Conservation (phyloP, 2,329 filamentous ascomycete genomes). For the Fusarium sp. region DNA sequence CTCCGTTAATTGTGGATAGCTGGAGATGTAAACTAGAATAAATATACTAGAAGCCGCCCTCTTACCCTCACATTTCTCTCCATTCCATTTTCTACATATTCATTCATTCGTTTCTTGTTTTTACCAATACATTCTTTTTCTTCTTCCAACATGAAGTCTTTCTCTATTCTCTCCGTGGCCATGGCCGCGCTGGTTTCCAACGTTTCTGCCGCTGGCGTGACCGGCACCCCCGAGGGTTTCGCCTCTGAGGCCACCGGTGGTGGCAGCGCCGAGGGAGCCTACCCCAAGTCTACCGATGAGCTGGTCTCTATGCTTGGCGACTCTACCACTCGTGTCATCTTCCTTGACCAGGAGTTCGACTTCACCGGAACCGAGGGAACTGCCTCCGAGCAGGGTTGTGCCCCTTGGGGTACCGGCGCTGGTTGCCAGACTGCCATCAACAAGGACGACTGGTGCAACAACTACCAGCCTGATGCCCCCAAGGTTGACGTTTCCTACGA, state of each 20-base stretch:
- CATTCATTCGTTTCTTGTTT: constrained; percentile 13
- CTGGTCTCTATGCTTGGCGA: constrained; percentile 71
- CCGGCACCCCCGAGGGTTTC: constrained; percentile 58
- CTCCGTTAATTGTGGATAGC: neutral
- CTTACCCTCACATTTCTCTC: too few relatives aligned
- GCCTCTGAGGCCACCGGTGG: constrained; percentile 71
- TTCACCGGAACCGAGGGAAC: constrained; percentile 69
- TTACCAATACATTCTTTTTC: constrained; percentile 9
- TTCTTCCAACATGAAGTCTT: constrained; percentile 32
- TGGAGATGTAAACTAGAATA: neutral
- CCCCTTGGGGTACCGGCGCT: constrained; percentile 68
- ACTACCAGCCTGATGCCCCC: constrained; percentile 67
- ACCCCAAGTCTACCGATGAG: constrained; percentile 67
- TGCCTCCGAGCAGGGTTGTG: constrained; percentile 66
- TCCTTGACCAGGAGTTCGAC: constrained; percentile 68
- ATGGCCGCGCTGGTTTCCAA: constrained; percentile 34
- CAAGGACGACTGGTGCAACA: constrained; percentile 69
- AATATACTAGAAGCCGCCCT: constrained; percentile 1
- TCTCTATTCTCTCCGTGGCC: constrained; percentile 37
- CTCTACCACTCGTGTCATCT: constrained; percentile 66
- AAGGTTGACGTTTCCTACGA: constrained; percentile 62
- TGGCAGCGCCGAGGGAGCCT: constrained; percentile 69
- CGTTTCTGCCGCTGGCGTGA: constrained; percentile 41
- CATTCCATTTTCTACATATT: neutral
- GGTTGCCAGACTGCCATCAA: constrained; percentile 72